A percentile compares a stretch with the other conserved stretches of the same genome.
Conservation (phyloP, 1,284 basidiomycete species). For the Papiliotrema flavescens region DNA sequence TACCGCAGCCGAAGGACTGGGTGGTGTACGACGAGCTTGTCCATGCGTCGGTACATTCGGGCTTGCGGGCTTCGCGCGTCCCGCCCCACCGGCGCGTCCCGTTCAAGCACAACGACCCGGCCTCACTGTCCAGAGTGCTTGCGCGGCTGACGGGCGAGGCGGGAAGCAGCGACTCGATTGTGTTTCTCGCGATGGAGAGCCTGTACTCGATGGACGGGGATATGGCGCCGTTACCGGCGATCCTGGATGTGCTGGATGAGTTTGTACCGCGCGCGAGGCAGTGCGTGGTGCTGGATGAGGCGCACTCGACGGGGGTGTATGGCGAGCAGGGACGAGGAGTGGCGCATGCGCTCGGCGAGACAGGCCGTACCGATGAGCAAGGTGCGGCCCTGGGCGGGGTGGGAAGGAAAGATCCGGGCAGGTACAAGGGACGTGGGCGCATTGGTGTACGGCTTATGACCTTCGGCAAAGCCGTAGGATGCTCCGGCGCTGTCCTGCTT, state of each 20-base stretch:
- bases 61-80: constrained; percentile 68
- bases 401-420: constrained; percentile 33
- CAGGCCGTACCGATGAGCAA: too few species aligned
- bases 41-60: constrained; percentile 90
- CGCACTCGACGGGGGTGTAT: constrained; percentile 79
- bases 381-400: too few species aligned
- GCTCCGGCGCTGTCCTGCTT: constrained; percentile 77
- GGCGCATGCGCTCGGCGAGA: constrained; percentile 34
- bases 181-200: constrained; percentile 72
- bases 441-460: constrained; percentile 55
- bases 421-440: constrained; percentile 42
- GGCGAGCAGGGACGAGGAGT: constrained; percentile 60
- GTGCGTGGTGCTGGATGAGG: constrained; percentile 69
- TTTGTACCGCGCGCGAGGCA: constrained; percentile 45
- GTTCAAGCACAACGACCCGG: constrained; percentile 74
- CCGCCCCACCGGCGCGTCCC: constrained; percentile 44
- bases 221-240: constrained; percentile 66
- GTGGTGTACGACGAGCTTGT: constrained; percentile 84
- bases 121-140: constrained; percentile 26
- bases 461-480: constrained; percentile 68
- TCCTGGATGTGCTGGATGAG: constrained; percentile 54
- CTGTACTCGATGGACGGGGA: constrained; percentile 97
- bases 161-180: constrained; percentile 9
- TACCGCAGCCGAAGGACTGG: constrained; percentile 75
- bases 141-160: constrained; percentile 7